Percentiles rank a stretch among this genome's conserved stretches.
Evolutionary conservation across 352 stramenopile species (phyloP).

Genomic region (Lagenidium sp.): DNA sequence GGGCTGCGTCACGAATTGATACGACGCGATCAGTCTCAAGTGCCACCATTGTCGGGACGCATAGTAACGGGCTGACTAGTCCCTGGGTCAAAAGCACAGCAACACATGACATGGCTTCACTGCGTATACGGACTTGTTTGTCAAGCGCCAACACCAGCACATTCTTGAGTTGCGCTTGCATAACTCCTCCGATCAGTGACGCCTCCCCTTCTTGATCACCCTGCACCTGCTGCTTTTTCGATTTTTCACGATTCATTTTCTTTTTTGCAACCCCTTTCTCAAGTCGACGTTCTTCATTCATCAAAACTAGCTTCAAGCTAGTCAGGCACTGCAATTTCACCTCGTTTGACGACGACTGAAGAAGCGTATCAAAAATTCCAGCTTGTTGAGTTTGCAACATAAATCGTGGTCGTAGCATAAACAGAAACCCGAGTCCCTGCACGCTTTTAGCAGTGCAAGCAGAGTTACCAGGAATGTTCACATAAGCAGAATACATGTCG

Average conservation of each 20-base stretch:
- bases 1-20: slow-evolving; percentile 52
- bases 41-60: slow-evolving; percentile 70
- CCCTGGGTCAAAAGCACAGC: slow-evolving; percentile 63
- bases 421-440: slow-evolving; percentile 77
- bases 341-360: slow-evolving; percentile 29
- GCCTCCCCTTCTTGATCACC: slow-evolving; percentile 82
- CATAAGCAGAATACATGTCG: slow-evolving; percentile 36
- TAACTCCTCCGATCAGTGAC: slow-evolving; percentile 78
- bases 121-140: slow-evolving; percentile 51
- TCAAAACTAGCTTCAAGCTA: slow-evolving; percentile 67
- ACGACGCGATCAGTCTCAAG: slow-evolving; percentile 67
- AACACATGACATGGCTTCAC: slow-evolving; percentile 59
- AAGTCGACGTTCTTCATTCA: slow-evolving; percentile 60
- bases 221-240: slow-evolving; percentile 67
- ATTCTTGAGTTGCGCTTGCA: slow-evolving; percentile 73
- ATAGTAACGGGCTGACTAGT: slow-evolving; percentile 66
- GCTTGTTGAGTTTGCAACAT: slow-evolving; percentile 73
- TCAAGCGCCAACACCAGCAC: slow-evolving; percentile 43
- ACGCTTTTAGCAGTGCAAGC: slow-evolving; percentile 61
- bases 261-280: slow-evolving; percentile 32
- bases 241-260: slow-evolving; percentile 38
- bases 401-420: slow-evolving; percentile 48
- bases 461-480: slow-evolving; percentile 30
- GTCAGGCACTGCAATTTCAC: slow-evolving; percentile 56
- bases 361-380: slow-evolving; percentile 35